Evolutionary conservation across 1,284 basidiomycete species (phyloP).

Genomic region (Ustilago trichophora): DNA sequence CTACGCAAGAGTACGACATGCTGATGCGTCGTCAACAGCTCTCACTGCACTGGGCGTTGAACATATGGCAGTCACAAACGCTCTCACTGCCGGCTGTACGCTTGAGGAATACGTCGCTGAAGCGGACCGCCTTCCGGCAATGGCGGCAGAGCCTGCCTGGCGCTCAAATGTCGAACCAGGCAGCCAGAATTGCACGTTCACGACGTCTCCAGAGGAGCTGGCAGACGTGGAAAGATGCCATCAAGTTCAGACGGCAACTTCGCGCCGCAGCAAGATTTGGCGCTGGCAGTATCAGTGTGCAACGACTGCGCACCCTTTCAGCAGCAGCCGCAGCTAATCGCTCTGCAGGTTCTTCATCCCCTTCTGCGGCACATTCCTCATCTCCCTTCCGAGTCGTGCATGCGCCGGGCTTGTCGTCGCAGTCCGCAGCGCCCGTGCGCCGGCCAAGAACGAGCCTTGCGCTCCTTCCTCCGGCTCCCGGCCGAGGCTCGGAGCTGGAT

Average conservation of each 20-base stretch:
- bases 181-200: neutral
- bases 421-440: neutral
- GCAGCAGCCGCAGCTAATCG: slow-evolving; percentile 28
- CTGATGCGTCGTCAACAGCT: slow-evolving; percentile 39
- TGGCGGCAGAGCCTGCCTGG: slow-evolving; percentile 32
- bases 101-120: slow-evolving; percentile 36
- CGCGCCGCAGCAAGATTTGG: slow-evolving; percentile 34
- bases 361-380: slow-evolving; percentile 3
- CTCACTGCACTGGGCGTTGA: slow-evolving; percentile 11
- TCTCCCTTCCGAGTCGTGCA: slow-evolving; percentile 11
- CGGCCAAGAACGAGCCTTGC: slow-evolving; percentile 23
- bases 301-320: slow-evolving; percentile 24
- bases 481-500: neutral
- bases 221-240: slow-evolving; percentile 9
- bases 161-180: slow-evolving; percentile 17
- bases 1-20: slow-evolving; percentile 39
- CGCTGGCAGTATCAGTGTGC: slow-evolving; percentile 18
- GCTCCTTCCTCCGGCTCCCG: neutral
- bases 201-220: slow-evolving; percentile 1
- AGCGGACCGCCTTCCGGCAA: slow-evolving; percentile 5
- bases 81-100: slow-evolving; percentile 35
- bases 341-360: slow-evolving; percentile 21
- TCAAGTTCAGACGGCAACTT: slow-evolving; percentile 9
- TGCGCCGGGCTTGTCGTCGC: neutral
- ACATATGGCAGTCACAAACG: slow-evolving; percentile 36